Conservation (phyloP, 1,284 basidiomycete species). For the Ceratobasidium sp. region DNA sequence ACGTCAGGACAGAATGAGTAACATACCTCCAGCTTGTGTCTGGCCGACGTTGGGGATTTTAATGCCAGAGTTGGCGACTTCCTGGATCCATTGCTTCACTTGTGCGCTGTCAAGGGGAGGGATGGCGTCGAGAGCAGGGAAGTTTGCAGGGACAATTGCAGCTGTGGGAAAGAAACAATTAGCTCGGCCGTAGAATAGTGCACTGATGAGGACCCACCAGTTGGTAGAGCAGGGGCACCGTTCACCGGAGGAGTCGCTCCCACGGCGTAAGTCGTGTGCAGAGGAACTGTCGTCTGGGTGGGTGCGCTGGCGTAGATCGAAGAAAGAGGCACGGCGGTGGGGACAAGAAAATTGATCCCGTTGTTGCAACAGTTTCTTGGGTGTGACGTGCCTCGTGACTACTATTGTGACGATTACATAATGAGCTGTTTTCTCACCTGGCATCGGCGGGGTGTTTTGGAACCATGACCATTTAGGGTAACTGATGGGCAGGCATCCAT, state of each 20-base stretch:
- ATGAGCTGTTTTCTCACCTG: too few relatives aligned
- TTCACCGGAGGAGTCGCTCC: conserved; percentile 73
- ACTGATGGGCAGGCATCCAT: too few relatives aligned
- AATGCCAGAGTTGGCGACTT: conserved; percentile 69
- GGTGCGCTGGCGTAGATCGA: conserved; percentile 76
- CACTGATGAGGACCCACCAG: conserved; percentile 61
- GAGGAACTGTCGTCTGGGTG: conserved; percentile 65
- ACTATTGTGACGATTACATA: too few relatives aligned
- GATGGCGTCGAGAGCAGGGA: conserved; percentile 76
- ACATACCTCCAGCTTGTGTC: conserved; percentile 71
- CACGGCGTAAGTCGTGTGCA: conserved; percentile 67
- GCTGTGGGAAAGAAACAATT: background rate
- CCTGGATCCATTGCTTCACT: conserved; percentile 80
- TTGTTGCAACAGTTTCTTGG: too few relatives aligned
- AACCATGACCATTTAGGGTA: too few relatives aligned
- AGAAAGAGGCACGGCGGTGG: conserved; percentile 49
- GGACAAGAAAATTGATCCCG: too few relatives aligned
- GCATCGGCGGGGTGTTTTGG: too few relatives aligned
- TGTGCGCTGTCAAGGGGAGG: conserved; percentile 77
- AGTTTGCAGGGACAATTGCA: conserved; percentile 60
- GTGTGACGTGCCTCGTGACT: too few relatives aligned
- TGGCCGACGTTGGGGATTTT: conserved; percentile 67
- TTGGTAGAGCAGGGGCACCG: conserved; percentile 75
- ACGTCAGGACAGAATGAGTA: background rate
- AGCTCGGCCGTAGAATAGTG: too few relatives aligned